A percentile compares a stretch with the other conserved stretches of the same genome.
Evolutionary conservation across 164 flowering plant genomes (phyloP).

Genomic region (Chimonanthus praecox): DNA sequence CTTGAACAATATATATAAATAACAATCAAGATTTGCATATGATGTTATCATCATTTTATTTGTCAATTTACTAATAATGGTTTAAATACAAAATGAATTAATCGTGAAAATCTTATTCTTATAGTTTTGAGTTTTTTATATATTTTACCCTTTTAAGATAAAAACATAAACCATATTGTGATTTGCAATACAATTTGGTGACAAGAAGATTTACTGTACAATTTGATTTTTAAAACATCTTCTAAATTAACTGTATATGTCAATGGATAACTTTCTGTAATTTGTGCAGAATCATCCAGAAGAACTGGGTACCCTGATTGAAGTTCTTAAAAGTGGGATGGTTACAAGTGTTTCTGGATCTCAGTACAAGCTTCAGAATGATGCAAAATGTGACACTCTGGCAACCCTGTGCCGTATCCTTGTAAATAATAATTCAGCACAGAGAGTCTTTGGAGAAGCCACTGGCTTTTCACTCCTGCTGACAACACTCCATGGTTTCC

Average conservation of each 20-base stretch:
- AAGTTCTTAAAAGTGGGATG: slow-evolving; percentile 92
- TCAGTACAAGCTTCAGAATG: slow-evolving; percentile 74
- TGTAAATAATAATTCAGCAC: slow-evolving; percentile 71
- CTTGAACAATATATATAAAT: too few relatives aligned
- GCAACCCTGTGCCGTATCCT: slow-evolving; percentile 93
- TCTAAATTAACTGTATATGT: neutral
- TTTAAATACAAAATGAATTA: too few relatives aligned
- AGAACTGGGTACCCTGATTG: slow-evolving; percentile 82
- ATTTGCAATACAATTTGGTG: too few relatives aligned
- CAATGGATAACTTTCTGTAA: slow-evolving; percentile 12
- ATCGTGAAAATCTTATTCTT: too few relatives aligned
- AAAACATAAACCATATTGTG: too few relatives aligned
- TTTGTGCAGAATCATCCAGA: slow-evolving; percentile 81
- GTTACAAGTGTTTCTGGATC: slow-evolving; percentile 82
- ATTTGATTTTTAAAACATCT: too few relatives aligned
- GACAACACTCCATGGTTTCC: slow-evolving; percentile 81
- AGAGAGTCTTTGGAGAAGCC: slow-evolving; percentile 94
- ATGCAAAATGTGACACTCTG: slow-evolving; percentile 90
- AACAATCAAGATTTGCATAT: too few relatives aligned
- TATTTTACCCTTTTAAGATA: too few relatives aligned
- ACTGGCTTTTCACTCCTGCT: slow-evolving; percentile 94
- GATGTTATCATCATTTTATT: too few relatives aligned
- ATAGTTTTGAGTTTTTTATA: too few relatives aligned
- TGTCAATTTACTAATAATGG: too few relatives aligned
- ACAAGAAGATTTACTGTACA: too few relatives aligned